A percentile compares a stretch with the other conserved stretches of the same genome.
Conservation (phyloP, 1,284 basidiomycete species). For the Naganishia liquefaciens region DNA sequence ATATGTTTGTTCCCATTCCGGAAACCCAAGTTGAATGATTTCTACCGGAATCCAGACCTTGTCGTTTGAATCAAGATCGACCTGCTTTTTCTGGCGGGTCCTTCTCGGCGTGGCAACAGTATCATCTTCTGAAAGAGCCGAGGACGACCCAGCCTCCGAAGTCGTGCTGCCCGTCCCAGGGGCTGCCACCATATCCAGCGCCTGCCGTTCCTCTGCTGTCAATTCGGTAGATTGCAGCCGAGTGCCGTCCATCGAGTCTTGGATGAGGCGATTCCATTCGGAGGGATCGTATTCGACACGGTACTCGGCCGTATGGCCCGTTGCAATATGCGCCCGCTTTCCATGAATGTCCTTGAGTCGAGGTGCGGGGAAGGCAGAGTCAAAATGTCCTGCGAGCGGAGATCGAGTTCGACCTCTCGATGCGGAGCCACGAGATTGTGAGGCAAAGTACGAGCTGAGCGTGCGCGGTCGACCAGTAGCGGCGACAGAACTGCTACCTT, state of each 20-base stretch:
- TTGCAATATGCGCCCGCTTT: conserved; percentile 41
- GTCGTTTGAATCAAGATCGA: conserved; percentile 23
- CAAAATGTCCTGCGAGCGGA: conserved; percentile 5
- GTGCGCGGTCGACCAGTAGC: neutral
- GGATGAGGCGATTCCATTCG: conserved; percentile 39
- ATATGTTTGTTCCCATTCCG: conserved; percentile 26
- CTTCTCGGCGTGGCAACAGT: neutral
- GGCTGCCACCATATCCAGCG: conserved; percentile 19
- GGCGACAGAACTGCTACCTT: neutral
- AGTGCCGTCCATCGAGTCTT: conserved; percentile 46
- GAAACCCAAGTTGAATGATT: conserved; percentile 26
- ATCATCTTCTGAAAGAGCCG: conserved; percentile 13
- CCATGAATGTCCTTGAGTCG: conserved; percentile 44
- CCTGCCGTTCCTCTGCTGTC: conserved; percentile 17
- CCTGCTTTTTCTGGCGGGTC: conserved; percentile 17
- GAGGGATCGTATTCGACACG: conserved; percentile 42
- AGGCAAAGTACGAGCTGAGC: conserved; percentile 6
- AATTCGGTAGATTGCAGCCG: conserved; percentile 22
- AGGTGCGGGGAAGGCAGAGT: conserved; percentile 29
- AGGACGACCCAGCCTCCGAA: conserved; percentile 26
- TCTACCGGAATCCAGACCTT: conserved; percentile 31
- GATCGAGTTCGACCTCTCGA: conserved; percentile 6
- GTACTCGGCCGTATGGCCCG: conserved; percentile 42
- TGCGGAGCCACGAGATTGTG: conserved; percentile 21
- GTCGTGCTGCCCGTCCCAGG: conserved; percentile 4